These are phyloP conservation scores for Astragalus membranaceus DNA, from an alignment of 306 rosid species.

Conservation along the genomic window DNA sequence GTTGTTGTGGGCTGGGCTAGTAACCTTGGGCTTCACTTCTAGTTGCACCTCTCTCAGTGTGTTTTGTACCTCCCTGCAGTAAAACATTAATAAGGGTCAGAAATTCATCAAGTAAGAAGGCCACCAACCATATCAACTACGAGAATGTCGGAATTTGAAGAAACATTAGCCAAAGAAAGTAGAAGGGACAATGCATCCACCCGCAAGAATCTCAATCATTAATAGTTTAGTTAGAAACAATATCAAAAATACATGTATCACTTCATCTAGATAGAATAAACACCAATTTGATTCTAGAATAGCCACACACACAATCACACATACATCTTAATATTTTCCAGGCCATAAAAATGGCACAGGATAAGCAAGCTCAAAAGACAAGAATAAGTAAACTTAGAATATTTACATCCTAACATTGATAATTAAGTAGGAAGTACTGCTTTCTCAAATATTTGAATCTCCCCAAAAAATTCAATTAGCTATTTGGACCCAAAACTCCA, in stretches of 20 bases:
- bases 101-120: no score
- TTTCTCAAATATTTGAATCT: not conserved
- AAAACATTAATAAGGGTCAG: no score
- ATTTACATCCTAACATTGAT: not conserved
- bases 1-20: no score
- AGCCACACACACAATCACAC: not conserved
- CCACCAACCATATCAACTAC: conserved; percentile 88
- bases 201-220: conserved; percentile 66
- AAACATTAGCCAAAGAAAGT: conserved; percentile 79
- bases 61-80: no score
- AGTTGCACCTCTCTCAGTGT: no score
- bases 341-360: not conserved
- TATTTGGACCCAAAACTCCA: not conserved
- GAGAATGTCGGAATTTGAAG: conserved; percentile 80
- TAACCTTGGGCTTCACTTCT: no score
- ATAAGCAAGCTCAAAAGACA: not conserved
- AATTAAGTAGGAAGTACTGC: not conserved
- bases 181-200: conserved; percentile 83
- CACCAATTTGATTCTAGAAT: not conserved
- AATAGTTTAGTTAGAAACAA: conserved; percentile 5
- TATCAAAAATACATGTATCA: not conserved
- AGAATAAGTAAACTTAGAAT: not conserved
- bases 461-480: not conserved
- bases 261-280: not conserved
- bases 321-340: not conserved